These are phyloP conservation scores for Moringa oleifera DNA, from an alignment of 345 rosid species.

Conservation along the genomic window DNA sequence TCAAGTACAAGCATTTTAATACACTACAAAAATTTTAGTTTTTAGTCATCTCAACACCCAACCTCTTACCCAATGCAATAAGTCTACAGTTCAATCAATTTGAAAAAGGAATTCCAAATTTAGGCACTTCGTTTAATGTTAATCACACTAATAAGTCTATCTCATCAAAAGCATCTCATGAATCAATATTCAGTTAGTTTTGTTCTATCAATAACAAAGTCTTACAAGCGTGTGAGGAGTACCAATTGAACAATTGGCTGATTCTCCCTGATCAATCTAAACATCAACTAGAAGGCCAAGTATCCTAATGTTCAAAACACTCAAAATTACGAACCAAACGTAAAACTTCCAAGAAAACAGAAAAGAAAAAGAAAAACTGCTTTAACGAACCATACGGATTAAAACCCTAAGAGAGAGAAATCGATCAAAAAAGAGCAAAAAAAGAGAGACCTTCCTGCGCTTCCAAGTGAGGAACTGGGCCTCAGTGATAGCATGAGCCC, in stretches of 20 bases:
- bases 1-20: too few relatives aligned
- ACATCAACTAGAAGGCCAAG: too few relatives aligned
- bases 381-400: not conserved
- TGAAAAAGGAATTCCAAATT: too few relatives aligned
- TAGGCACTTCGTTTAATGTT: too few relatives aligned
- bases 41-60: too few relatives aligned
- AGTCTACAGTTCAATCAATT: too few relatives aligned
- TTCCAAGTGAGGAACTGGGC: constrained; percentile 68
- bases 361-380: not conserved
- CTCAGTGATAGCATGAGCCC: constrained; percentile 26
- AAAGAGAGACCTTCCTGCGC: constrained; percentile 43
- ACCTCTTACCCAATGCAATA: too few relatives aligned
- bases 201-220: not conserved
- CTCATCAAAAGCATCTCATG: not conserved
- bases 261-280: not conserved
- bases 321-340: too few relatives aligned
- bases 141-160: not conserved
- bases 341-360: too few relatives aligned
- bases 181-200: too few relatives aligned
- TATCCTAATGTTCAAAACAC: too few relatives aligned
- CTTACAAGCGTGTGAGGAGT: not conserved
- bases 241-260: not conserved
- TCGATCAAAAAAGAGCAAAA: not conserved
- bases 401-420: constrained; percentile 9
- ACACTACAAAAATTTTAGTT: too few relatives aligned